Percentiles rank a stretch among this genome's conserved stretches.
Evolutionary conservation across 345 rosid species (phyloP).

Genomic region (Acer saccharum): DNA sequence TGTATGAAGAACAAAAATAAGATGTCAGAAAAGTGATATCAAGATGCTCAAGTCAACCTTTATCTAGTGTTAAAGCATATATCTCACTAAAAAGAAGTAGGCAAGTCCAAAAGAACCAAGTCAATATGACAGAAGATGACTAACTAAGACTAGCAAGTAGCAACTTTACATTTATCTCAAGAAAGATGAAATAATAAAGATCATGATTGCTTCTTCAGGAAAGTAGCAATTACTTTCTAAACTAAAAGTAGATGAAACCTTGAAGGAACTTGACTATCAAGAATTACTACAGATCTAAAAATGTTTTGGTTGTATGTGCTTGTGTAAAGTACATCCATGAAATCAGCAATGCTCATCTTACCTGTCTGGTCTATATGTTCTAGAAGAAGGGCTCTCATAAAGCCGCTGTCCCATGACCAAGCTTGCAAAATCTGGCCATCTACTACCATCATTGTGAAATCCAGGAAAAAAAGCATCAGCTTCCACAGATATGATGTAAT

Average conservation of each 20-base stretch:
- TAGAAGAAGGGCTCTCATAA: conserved; percentile 81
- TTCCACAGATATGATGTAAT: conserved; percentile 80
- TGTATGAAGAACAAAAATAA: conserved; percentile 34
- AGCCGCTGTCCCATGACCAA: conserved; percentile 98
- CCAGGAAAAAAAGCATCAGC: conserved; percentile 97
- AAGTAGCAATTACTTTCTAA: neutral
- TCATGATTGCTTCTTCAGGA: neutral
- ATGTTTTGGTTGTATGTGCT: neutral
- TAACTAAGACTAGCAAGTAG: neutral
- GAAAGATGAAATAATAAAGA: neutral
- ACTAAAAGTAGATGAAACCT: neutral
- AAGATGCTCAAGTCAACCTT: conserved; percentile 6
- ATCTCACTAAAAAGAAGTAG: neutral
- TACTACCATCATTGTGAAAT: conserved; percentile 81
- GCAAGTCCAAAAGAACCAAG: neutral
- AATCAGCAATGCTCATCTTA: conserved; percentile 20
- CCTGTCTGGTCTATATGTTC: conserved; percentile 96
- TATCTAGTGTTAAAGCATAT: neutral
- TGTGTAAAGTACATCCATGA: conserved; percentile 4
- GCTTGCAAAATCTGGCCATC: conserved; percentile 91
- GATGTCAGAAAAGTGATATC: neutral
- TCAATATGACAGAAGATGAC: neutral
- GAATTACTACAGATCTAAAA: neutral
- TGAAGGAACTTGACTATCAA: neutral
- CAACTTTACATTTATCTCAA: neutral